phyloP scores from a whole-genome alignment of 208 protist species.

The Herpetomonas muscarum region DNA sequence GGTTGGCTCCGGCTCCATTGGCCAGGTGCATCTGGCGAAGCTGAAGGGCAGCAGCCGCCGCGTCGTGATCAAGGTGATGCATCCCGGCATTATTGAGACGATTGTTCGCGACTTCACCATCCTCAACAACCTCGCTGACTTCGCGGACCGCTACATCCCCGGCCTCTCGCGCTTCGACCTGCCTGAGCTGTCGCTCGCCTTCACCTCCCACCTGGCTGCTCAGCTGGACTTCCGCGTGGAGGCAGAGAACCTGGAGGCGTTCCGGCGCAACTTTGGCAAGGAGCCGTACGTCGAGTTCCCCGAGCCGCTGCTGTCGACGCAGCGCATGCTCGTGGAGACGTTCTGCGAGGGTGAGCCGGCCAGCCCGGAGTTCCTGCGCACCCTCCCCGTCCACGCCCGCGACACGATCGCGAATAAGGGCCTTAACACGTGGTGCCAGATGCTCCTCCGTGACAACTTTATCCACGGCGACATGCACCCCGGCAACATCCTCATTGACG shows the following conservation, averaged over 20 bases:
- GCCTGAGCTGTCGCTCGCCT: slow-evolving; percentile 55
- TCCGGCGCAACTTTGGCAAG: slow-evolving; percentile 77
- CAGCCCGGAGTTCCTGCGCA: slow-evolving; percentile 73
- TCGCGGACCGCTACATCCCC: slow-evolving; percentile 32
- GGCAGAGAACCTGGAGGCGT: slow-evolving; percentile 78
- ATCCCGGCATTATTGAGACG: slow-evolving; percentile 78
- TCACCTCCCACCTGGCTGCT: slow-evolving; percentile 76
- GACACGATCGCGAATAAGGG: slow-evolving; percentile 80
- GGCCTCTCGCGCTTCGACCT: slow-evolving; percentile 55
- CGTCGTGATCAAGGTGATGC: slow-evolving; percentile 90
- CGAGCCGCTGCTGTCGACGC: slow-evolving; percentile 74
- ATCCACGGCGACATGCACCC: slow-evolving; percentile 93
- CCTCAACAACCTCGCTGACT: slow-evolving; percentile 42
- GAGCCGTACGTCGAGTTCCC: slow-evolving; percentile 82
- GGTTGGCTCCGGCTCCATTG: slow-evolving; percentile 88
- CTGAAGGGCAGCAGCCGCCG: slow-evolving; percentile 49
- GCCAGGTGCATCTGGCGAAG: slow-evolving; percentile 85
- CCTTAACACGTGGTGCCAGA: slow-evolving; percentile 91
- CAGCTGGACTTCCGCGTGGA: slow-evolving; percentile 91
- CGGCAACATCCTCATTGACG: slow-evolving; percentile 90
- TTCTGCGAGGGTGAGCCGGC: slow-evolving; percentile 83
- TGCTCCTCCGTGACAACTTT: slow-evolving; percentile 90
- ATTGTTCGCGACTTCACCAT: slow-evolving; percentile 86
- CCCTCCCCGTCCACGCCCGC: slow-evolving; percentile 66
- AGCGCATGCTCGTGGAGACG: slow-evolving; percentile 81